phyloP scores from a whole-genome alignment of 2,329 filamentous ascomycete species.

The Penicillium sp. region DNA sequence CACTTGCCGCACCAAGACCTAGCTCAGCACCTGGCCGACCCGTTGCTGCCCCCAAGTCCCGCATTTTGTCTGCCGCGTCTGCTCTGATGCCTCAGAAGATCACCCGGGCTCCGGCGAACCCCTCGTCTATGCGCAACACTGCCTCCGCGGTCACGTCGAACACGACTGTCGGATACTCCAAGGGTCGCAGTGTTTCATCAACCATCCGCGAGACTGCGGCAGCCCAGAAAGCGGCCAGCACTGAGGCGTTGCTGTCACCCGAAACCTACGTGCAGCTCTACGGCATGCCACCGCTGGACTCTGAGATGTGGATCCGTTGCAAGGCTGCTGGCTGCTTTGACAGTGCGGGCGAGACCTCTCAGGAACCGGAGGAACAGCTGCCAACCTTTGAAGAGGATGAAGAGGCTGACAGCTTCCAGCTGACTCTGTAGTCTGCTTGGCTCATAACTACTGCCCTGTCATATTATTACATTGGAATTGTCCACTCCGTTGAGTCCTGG shows the following conservation, averaged over 20 bases:
- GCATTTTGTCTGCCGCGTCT: conserved; percentile 35
- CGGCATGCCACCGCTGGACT: conserved; percentile 44
- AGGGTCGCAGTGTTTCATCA: conserved; percentile 59
- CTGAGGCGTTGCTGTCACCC: conserved; percentile 39
- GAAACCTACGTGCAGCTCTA: conserved; percentile 47
- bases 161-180: conserved; percentile 82
- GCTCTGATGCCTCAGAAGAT: conserved; percentile 42
- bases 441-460: background rate
- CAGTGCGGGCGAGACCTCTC: conserved; percentile 17
- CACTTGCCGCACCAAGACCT: conserved; percentile 36
- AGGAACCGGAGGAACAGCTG: conserved; percentile 30
- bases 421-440: conserved; percentile 33
- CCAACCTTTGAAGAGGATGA: conserved; percentile 42
- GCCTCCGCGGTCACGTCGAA: conserved; percentile 69
- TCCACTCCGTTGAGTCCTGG: background rate
- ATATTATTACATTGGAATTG: conserved; percentile 9
- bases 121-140: conserved; percentile 58
- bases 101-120: conserved; percentile 51
- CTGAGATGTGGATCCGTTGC: conserved; percentile 47
- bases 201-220: conserved; percentile 31
- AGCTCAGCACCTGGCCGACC: conserved; percentile 36
- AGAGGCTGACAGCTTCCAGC: conserved; percentile 42
- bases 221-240: conserved; percentile 23
- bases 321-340: conserved; percentile 43
- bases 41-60: conserved; percentile 38